A percentile compares a stretch with the other conserved stretches of the same genome.
Evolutionary conservation across 495 filamentous ascomycete species (phyloP).

Genomic region (Penicillium odoratum): DNA sequence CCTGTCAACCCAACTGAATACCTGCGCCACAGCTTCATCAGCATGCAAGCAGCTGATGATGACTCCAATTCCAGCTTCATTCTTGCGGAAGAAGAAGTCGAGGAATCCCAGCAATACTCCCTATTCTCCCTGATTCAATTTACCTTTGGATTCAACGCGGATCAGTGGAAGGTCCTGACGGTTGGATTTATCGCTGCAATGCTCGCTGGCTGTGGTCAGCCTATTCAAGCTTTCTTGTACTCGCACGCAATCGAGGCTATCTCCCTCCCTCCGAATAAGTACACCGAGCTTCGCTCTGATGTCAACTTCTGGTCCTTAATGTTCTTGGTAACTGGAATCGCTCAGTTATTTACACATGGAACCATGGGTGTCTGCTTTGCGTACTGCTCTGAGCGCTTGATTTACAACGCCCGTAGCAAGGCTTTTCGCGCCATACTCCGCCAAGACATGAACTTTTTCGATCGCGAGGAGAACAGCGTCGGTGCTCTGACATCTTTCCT

Average conservation of each 20-base stretch:
- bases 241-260: constrained; percentile 79
- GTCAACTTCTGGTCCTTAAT: constrained; percentile 89
- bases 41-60: constrained; percentile 50
- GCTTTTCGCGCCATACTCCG: constrained; percentile 88
- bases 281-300: constrained; percentile 57
- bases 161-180: constrained; percentile 72
- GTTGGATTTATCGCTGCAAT: constrained; percentile 74
- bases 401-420: constrained; percentile 75
- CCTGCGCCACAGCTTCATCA: constrained; percentile 1
- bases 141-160: constrained; percentile 77
- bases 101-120: constrained; percentile 58
- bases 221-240: constrained; percentile 86
- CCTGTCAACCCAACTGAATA: constrained; percentile 7
- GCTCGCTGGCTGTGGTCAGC: constrained; percentile 82
- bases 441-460: constrained; percentile 90
- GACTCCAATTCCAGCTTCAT: constrained; percentile 74
- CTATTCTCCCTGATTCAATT: constrained; percentile 85
- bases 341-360: constrained; percentile 68
- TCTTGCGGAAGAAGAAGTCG: constrained; percentile 53
- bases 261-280: constrained; percentile 47
- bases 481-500: constrained; percentile 84
- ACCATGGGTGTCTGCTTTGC: constrained; percentile 75
- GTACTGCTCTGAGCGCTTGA: constrained; percentile 77
- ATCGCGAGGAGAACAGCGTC: constrained; percentile 77
- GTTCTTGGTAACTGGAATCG: constrained; percentile 91